A percentile compares a stretch with the other conserved stretches of the same genome.
These are phyloP conservation scores for Fusarium staphyleae DNA, from an alignment of 2,329 filamentous ascomycete genomes.

Conservation along the genomic window DNA sequence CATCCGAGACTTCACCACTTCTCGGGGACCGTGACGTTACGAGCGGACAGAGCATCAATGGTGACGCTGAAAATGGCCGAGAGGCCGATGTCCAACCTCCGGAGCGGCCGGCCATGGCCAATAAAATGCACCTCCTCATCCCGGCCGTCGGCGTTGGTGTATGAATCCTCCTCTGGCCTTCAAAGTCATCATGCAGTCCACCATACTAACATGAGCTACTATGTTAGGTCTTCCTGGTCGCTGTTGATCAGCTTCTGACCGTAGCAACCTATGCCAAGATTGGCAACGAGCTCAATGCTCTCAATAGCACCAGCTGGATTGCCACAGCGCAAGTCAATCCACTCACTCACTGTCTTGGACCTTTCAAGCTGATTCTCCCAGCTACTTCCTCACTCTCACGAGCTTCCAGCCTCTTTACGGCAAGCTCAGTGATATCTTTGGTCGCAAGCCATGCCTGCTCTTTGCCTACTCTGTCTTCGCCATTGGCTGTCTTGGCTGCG, in stretches of 20 bases:
- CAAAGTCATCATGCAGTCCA: too few species aligned
- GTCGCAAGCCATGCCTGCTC: conserved; percentile 70
- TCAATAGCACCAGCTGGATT: conserved; percentile 80
- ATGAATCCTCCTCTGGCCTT: neutral
- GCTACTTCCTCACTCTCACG: conserved; percentile 76
- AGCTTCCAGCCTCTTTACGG: conserved; percentile 79
- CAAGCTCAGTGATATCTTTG: conserved; percentile 74
- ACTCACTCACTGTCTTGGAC: neutral
- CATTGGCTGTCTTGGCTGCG: conserved; percentile 68
- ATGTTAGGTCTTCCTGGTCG: conserved; percentile 77
- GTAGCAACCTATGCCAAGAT: conserved; percentile 81
- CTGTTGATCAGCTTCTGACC: conserved; percentile 78
- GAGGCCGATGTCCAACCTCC: neutral
- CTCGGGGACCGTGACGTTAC: conserved; percentile 32
- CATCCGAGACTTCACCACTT: conserved; percentile 41
- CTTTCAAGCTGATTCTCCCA: conserved; percentile 35
- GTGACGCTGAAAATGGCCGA: conserved; percentile 24
- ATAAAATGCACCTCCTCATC: conserved; percentile 49
- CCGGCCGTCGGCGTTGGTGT: conserved; percentile 51
- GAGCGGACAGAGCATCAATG: neutral
- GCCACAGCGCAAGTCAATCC: conserved; percentile 54
- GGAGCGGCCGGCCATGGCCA: conserved; percentile 34
- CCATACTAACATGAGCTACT: neutral
- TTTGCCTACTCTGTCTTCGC: conserved; percentile 71
- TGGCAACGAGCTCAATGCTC: conserved; percentile 75